phyloP scores from a whole-genome alignment of 2,329 filamentous ascomycete genomes.

The Penicillium brasilianum region DNA sequence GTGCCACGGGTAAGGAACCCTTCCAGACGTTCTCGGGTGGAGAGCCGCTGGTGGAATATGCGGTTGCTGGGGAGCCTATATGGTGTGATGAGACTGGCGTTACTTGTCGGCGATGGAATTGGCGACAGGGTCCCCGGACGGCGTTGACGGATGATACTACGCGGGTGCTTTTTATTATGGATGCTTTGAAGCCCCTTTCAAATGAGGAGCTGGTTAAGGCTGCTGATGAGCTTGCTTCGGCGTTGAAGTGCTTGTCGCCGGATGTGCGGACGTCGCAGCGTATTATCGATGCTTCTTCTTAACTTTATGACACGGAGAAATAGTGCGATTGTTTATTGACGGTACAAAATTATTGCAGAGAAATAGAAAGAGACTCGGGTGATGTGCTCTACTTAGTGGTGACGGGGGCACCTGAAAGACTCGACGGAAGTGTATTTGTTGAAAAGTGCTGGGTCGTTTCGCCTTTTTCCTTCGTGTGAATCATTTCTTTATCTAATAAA shows the following conservation, averaged over 20 bases:
- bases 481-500: too few relatives aligned
- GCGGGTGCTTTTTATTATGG: slow-evolving; percentile 35
- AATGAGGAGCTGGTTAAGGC: slow-evolving; percentile 13
- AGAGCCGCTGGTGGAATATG: slow-evolving; percentile 25
- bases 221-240: slow-evolving; percentile 22
- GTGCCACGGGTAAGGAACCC: slow-evolving; percentile 41
- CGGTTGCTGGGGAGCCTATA: slow-evolving; percentile 43
- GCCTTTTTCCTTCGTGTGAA: background rate
- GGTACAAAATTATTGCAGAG: too few relatives aligned
- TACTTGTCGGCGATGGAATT: slow-evolving; percentile 49
- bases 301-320: background rate
- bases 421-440: background rate
- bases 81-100: slow-evolving; percentile 48
- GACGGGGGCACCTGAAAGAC: background rate
- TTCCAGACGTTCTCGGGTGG: slow-evolving; percentile 41
- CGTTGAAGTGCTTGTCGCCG: slow-evolving; percentile 13
- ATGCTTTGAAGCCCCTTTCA: slow-evolving; percentile 23
- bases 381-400: background rate
- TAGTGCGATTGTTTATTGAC: background rate
- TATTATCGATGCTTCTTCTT: slow-evolving; percentile 11
- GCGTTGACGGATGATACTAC: slow-evolving; percentile 42
- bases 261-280: slow-evolving; percentile 7
- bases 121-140: slow-evolving; percentile 46
- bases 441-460: background rate
- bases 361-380: too few relatives aligned